Evolutionary conservation across 148 eudicot species (phyloP), one percentile per base, ranked within the genome.

Genomic region (Camellia lanceoleosa): DNA sequence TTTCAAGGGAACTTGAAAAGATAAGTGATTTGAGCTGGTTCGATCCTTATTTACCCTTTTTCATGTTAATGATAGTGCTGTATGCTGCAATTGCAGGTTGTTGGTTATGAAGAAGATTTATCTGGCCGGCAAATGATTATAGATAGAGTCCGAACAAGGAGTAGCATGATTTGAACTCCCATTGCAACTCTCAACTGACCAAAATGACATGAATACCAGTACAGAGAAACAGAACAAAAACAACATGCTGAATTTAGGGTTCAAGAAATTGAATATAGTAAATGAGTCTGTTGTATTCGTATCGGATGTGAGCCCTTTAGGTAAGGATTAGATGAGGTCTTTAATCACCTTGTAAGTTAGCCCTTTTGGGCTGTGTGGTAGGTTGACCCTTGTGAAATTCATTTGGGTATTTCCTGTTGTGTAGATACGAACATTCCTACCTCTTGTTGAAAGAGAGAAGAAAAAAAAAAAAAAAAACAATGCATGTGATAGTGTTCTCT

Each of bases 71-170:
- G 76, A 44, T 51, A 5, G 18, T 62, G 58, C 14, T 73, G 46
- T 75, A 4, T 75, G 66, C 74, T 80, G 41, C 74, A 78, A 78
- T 20, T 80, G 75, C 91, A 94, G 97, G 84, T 93, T 81, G 99
- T 93, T 79, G 89, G 97, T 78, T 95, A 95, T 80, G 99, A 92
- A 87, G 97, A 92, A 83, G 97, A 95, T 87, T 82, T 95, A 71
- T 87, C 97, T 19, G 94, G 97, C 73, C 89, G 97, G 86, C 97
- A 95, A 82, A 89, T 89, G 97, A 90, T 95, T 59, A 87, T 95
- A 56, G 97, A 95, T 80, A 88, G 96, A 87, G 93, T 93, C 74
- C 83, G 96, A 75, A 90, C 94, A 12, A 75, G 91, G 81, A 91
- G 91, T 76, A 88, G 91, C 90, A 71, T 85, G 89, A 58, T 76